A percentile compares a stretch with the other conserved stretches of the same genome.
Conservation (phyloP, 2,329 filamentous ascomycete species). For the Cercospora nicotianae region DNA sequence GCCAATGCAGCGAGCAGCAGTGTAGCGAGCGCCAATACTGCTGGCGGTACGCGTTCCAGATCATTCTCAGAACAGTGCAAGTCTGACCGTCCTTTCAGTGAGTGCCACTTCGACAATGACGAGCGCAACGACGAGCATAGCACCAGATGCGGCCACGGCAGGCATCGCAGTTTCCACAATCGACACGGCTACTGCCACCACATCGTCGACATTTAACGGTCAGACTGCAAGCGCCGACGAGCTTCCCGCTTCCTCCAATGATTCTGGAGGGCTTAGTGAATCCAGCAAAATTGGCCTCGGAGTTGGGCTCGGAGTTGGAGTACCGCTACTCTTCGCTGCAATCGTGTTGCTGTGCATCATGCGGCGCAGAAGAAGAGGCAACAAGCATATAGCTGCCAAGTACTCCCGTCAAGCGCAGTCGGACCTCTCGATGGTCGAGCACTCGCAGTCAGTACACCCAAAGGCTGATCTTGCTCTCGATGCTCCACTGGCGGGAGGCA, state of each 20-base stretch:
- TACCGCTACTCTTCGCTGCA: conserved; percentile 19
- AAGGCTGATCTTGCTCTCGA: conserved; percentile 5
- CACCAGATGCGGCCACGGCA: background rate
- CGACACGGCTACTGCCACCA: background rate
- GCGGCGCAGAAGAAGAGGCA: conserved; percentile 14
- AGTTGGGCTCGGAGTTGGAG: conserved; percentile 21
- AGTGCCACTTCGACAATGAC: background rate
- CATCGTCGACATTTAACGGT: background rate
- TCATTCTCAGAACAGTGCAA: background rate
- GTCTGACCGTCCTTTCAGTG: background rate
- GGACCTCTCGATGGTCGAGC: conserved; percentile 25
- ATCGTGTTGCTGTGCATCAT: conserved; percentile 15
- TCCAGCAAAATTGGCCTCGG: conserved; percentile 25
- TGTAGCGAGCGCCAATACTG: background rate
- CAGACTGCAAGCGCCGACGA: background rate
- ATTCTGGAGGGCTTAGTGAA: conserved; percentile 13
- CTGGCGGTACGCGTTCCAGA: background rate
- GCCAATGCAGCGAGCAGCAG: background rate
- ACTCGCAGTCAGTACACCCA: conserved; percentile 10
- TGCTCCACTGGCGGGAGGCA: background rate
- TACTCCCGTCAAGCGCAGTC: conserved; percentile 20
- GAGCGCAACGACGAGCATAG: background rate
- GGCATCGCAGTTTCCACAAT: background rate
- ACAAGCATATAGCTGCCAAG: conserved; percentile 11
- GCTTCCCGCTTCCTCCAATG: background rate